Evolutionary conservation across 495 filamentous ascomycete genomes (phyloP), one percentile per base, ranked within the genome.

Genomic region (Tuber brumale): DNA sequence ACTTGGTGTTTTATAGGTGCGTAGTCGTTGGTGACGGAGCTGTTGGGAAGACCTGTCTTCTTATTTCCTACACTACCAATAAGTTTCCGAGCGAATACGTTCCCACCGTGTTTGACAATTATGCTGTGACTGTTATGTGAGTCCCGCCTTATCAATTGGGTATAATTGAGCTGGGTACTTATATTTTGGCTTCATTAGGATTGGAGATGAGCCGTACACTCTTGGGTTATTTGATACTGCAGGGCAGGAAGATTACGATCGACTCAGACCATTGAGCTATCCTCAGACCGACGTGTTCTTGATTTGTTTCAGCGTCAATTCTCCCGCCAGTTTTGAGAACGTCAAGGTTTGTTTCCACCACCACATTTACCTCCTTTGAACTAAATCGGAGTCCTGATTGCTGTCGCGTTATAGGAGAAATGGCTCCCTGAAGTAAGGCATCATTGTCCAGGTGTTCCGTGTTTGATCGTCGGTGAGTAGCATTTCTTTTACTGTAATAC

Each of bases 71-170:
- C 86, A 99, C 95, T 66, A 99, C 95, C 78, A 99, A 99, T 88
- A 99, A 99, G 81, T 99, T 99, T 86, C 95, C 95, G 16, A 97
- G 94, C 77, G 95, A 99, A 94, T 99, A 99, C 84, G 95, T 99
- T 35, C 95, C 95, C 37, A 99, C 95, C 35, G 95, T 99, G 45
- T 99, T 99, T 85, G 95, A 99, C 85, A 99, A 99, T 86, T 99
- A 99, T 91, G 95, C 95, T 27, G 95, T 99, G 83, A 99, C 95
- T 69, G 94, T 97, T 74, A 97, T 97, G 94, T 97, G 88, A 90
- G 94, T 92, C 72, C 69, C 76, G 78, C 44, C 48, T 41, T 46
- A 48, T 66, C 72, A 45, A 46, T 74, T 74, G 27, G 31, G 18
- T 43, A 21, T 71, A 18, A 48, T 27, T 37, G n/a, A n/a, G 23